Conservation (phyloP, 2,329 filamentous ascomycete genomes). For the Nemania abortiva region DNA sequence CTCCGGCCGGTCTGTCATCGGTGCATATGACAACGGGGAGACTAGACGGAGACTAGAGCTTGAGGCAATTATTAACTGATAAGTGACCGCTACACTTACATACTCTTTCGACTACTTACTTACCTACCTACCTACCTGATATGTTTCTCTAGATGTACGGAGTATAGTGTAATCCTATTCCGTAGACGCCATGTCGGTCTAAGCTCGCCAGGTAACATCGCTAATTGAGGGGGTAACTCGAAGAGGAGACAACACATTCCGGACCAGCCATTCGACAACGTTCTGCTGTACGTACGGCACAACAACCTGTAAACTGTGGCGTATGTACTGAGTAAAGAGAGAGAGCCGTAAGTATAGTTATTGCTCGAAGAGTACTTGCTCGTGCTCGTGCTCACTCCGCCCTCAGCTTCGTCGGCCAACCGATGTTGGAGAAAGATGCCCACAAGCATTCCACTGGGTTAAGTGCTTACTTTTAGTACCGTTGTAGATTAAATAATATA, state of each 20-base stretch:
- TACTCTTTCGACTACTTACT: neutral
- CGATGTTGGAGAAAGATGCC: slow-evolving; percentile 10
- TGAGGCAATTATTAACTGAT: slow-evolving; percentile 36
- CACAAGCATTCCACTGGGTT: slow-evolving; percentile 10
- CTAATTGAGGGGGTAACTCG: slow-evolving; percentile 3
- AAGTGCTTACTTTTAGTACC: slow-evolving; percentile 28
- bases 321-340: too few relatives aligned
- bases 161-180: neutral
- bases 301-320: too few relatives aligned
- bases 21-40: slow-evolving; percentile 28
- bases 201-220: neutral
- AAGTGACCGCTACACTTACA: slow-evolving; percentile 14
- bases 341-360: neutral
- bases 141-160: neutral
- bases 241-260: slow-evolving; percentile 8
- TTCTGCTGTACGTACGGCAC: neutral
- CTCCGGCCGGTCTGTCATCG: slow-evolving; percentile 11
- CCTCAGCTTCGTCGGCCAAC: slow-evolving; percentile 17
- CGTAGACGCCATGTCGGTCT: neutral
- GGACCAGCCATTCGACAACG: neutral
- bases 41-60: slow-evolving; percentile 13
- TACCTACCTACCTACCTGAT: slow-evolving; percentile 3
- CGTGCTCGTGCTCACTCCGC: slow-evolving; percentile 10
- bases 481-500: slow-evolving; percentile 31
- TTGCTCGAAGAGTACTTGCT: neutral